Evolutionary conservation across 2,329 filamentous ascomycete species (phyloP).

Genomic region (Ascochyta clinopodiicola): DNA sequence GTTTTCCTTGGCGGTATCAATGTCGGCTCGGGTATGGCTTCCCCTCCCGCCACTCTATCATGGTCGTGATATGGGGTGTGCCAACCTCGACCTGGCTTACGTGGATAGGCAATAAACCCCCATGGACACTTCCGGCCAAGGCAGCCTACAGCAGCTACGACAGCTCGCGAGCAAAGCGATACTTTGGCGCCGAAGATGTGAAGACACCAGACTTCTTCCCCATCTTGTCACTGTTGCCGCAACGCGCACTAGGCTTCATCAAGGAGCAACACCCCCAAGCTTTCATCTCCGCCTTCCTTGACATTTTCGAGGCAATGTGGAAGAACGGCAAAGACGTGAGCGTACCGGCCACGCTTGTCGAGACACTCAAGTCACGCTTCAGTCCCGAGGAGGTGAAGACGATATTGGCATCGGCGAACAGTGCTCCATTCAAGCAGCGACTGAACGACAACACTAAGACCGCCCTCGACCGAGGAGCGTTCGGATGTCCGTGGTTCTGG

Average conservation of each 20-base stretch:
- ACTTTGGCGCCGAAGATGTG: constrained; percentile 56
- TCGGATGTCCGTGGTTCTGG: constrained; percentile 79
- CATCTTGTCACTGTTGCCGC: constrained; percentile 63
- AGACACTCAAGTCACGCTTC: constrained; percentile 57
- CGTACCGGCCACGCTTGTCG: constrained; percentile 61
- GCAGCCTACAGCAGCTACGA: constrained; percentile 64
- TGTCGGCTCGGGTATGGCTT: constrained; percentile 47
- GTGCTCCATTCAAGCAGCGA: constrained; percentile 59
- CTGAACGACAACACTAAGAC: constrained; percentile 66
- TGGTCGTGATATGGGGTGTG: background rate
- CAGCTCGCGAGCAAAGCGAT: constrained; percentile 55
- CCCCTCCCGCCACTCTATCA: constrained; percentile 5
- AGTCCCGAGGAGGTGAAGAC: constrained; percentile 58
- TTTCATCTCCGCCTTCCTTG: constrained; percentile 60
- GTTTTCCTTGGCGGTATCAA: constrained; percentile 66
- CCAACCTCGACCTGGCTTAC: constrained; percentile 1
- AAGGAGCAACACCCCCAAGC: constrained; percentile 62
- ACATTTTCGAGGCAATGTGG: constrained; percentile 69
- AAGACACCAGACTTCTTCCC: constrained; percentile 59
- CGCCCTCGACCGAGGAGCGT: constrained; percentile 71
- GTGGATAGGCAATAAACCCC: constrained; percentile 72
- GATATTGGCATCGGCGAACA: constrained; percentile 62
- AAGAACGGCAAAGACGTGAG: constrained; percentile 65
- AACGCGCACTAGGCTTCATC: constrained; percentile 71
- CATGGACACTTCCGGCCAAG: constrained; percentile 75